Conservation (phyloP, 768 basidiomycete species). For the Tulasnella sp. region DNA sequence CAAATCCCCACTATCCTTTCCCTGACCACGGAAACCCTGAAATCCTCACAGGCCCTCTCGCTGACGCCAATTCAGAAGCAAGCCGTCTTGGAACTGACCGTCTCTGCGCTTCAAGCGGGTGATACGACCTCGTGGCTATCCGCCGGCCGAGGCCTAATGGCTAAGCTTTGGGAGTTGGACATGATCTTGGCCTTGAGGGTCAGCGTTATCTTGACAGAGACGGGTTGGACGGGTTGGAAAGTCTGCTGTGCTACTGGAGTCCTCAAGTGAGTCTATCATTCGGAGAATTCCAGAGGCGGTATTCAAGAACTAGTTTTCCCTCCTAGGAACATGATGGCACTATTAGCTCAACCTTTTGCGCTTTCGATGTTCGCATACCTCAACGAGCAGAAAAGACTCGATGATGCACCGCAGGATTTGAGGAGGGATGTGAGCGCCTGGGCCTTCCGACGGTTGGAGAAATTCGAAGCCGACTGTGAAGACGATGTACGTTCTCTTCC, state of each 20-base stretch:
- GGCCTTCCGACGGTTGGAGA: slow-evolving; percentile 25
- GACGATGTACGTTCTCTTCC: slow-evolving; percentile 23
- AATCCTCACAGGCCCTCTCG: slow-evolving; percentile 12
- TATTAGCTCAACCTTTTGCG: slow-evolving; percentile 1
- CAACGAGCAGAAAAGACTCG: slow-evolving; percentile 38
- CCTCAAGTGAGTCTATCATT: slow-evolving; percentile 22
- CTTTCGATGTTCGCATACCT: slow-evolving; percentile 23
- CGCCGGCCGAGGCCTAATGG: slow-evolving; percentile 44
- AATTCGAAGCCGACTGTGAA: slow-evolving; percentile 11
- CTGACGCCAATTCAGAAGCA: neutral
- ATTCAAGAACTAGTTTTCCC: neutral
- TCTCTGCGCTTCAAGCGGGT: slow-evolving; percentile 31
- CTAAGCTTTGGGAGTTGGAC: slow-evolving; percentile 33
- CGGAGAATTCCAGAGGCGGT: no score
- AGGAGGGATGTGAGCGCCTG: slow-evolving; percentile 39
- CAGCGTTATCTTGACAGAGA: slow-evolving; percentile 48
- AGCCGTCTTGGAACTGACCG: neutral
- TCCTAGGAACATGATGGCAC: neutral
- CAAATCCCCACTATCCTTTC: slow-evolving; percentile 25
- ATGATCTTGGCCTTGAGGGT: slow-evolving; percentile 41
- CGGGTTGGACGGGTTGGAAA: slow-evolving; percentile 72
- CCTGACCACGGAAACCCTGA: slow-evolving; percentile 23
- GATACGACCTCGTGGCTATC: slow-evolving; percentile 39
- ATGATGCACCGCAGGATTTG: slow-evolving; percentile 50
- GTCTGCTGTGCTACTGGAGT: slow-evolving; percentile 49